These are phyloP conservation scores for Diphasiastrum complanatum DNA, from an alignment of 83 land plant species.

Conservation along the genomic window DNA sequence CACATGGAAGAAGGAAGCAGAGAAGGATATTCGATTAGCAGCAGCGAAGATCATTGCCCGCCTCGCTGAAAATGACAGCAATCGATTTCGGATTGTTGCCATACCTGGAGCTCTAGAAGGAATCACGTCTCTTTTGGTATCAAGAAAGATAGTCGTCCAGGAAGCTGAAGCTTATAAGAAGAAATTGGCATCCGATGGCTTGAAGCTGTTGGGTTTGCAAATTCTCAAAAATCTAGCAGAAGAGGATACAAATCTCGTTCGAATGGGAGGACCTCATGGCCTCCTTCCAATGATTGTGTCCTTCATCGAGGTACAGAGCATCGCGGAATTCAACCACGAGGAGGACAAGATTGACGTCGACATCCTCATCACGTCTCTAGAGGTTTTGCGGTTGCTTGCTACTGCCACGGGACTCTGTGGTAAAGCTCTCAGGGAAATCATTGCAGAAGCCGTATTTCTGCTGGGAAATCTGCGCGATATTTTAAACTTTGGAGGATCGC, in stretches of 20 bases:
- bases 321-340: not conserved
- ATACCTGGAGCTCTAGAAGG: no score
- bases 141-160: no score
- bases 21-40: no score
- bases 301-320: not conserved
- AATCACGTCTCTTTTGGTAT: no score
- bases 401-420: not conserved
- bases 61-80: no score
- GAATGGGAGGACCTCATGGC: not conserved
- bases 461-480: not conserved
- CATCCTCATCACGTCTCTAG: not conserved
- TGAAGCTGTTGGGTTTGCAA: not conserved
- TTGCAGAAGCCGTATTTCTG: not conserved
- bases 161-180: conserved; percentile 1
- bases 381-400: not conserved
- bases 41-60: no score
- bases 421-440: no score
- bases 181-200: not conserved
- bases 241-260: not conserved
- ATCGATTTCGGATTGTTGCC: no score
- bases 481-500: conserved; percentile 1
- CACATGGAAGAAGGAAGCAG: no score
- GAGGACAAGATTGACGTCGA: not conserved
- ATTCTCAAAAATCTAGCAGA: not conserved
- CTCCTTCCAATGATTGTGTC: not conserved